Conservation (phyloP, 2,329 filamentous ascomycete species). For the Thyridium curvatum region DNA sequence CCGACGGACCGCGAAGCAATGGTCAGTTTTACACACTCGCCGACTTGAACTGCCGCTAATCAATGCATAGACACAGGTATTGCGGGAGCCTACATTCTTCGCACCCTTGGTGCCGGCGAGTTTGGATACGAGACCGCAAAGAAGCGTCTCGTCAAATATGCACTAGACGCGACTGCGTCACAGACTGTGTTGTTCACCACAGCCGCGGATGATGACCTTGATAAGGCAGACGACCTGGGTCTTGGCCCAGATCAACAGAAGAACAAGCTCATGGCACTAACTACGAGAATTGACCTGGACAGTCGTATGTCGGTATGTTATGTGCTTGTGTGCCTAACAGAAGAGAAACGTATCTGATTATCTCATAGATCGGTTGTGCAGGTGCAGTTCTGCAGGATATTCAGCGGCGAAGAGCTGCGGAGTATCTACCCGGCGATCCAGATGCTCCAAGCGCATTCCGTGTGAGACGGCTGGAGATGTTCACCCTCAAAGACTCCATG, state of each 20-base stretch:
- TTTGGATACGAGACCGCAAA: conserved; percentile 65
- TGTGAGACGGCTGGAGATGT: conserved; percentile 65
- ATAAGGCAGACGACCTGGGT: conserved; percentile 31
- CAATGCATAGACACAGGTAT: neutral
- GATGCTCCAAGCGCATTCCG: conserved; percentile 48
- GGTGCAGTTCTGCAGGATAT: conserved; percentile 81
- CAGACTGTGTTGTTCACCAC: conserved; percentile 54
- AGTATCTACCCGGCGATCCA: conserved; percentile 55
- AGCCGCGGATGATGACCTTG: conserved; percentile 17
- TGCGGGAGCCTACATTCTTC: conserved; percentile 44
- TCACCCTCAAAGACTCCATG: conserved; percentile 61
- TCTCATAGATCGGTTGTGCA: conserved; percentile 71
- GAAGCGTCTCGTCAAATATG: conserved; percentile 56
- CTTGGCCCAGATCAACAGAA: conserved; percentile 46
- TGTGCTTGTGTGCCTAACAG: neutral
- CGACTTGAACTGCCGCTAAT: neutral
- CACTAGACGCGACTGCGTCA: conserved; percentile 38
- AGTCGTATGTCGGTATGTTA: conserved; percentile 58
- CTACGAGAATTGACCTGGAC: conserved; percentile 66
- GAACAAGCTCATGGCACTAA: conserved; percentile 61
- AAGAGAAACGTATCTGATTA: neutral
- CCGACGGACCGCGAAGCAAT: conserved; percentile 7
- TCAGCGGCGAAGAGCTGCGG: conserved; percentile 58
- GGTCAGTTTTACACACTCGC: conserved; percentile 2
- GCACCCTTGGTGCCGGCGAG: conserved; percentile 63